Evolutionary conservation across 805 yeast species (phyloP).

Genomic region (Ogataea paradorogensis): DNA sequence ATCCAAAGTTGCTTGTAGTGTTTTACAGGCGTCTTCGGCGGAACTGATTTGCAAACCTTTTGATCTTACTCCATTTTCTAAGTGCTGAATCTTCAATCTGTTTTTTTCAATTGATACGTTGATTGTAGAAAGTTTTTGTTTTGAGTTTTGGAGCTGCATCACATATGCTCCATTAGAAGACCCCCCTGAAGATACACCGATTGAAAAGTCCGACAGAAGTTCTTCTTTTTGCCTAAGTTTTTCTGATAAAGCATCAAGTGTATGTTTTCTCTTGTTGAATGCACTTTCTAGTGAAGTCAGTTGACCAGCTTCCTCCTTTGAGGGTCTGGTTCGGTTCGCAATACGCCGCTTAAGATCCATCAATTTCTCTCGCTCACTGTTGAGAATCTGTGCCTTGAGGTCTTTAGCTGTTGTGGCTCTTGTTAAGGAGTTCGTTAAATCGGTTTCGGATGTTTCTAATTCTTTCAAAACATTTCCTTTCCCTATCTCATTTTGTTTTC

Average conservation of each 20-base stretch:
- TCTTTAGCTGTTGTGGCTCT: conserved; percentile 64
- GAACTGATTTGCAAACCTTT: conserved; percentile 46
- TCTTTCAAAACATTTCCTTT: conserved; percentile 60
- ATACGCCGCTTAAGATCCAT: conserved; percentile 18
- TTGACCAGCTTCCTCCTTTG: conserved; percentile 26
- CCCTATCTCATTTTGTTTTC: conserved; percentile 54
- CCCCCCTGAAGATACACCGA: conserved; percentile 88
- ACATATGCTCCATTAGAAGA: conserved; percentile 73
- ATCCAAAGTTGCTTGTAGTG: conserved; percentile 42
- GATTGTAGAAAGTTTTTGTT: conserved; percentile 50
- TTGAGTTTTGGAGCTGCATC: conserved; percentile 65
- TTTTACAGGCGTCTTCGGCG: conserved; percentile 50
- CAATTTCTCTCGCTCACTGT: conserved; percentile 47
- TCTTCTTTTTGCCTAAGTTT: conserved; percentile 66
- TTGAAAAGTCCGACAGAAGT: conserved; percentile 71
- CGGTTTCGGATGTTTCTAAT: conserved; percentile 56
- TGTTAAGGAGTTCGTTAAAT: conserved; percentile 59
- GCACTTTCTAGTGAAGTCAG: conserved; percentile 43
- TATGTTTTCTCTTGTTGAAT: conserved; percentile 42
- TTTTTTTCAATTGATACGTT: conserved; percentile 58
- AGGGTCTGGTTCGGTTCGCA: conserved; percentile 20
- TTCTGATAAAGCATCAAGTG: conserved; percentile 45
- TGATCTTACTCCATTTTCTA: conserved; percentile 46
- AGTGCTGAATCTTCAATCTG: conserved; percentile 54
- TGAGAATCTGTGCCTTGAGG: conserved; percentile 52